phyloP scores from a whole-genome alignment of 768 basidiomycete species.

The Cyathus striatus region DNA sequence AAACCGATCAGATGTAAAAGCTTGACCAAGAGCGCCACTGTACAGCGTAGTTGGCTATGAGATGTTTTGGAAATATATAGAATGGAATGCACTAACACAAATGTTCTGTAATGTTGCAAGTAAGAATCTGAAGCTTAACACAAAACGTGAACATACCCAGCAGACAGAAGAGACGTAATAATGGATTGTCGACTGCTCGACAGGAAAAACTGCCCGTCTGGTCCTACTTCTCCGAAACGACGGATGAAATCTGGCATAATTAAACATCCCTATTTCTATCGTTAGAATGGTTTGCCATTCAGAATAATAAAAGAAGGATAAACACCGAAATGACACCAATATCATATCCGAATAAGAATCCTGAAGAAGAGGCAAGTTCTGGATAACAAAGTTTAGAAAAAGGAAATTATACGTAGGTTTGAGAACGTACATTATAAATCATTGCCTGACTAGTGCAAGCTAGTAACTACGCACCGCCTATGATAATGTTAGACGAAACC shows the following conservation, averaged over 20 bases:
- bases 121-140: too few species aligned
- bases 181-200: conserved; percentile 66
- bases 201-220: conserved; percentile 43
- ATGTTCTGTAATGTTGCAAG: conserved; percentile 36
- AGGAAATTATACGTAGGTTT: too few species aligned
- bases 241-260: conserved; percentile 76
- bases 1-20: conserved; percentile 69
- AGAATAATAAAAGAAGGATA: background rate
- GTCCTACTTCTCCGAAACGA: conserved; percentile 55
- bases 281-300: conserved; percentile 2
- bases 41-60: conserved; percentile 3
- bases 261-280: conserved; percentile 77
- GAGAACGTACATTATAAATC: too few species aligned
- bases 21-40: conserved; percentile 62
- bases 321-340: conserved; percentile 72
- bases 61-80: conserved; percentile 4
- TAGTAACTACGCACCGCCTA: conserved; percentile 23
- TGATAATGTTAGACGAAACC: background rate
- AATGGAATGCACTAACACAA: conserved; percentile 32
- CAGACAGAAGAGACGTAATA: conserved; percentile 74
- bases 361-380: conserved; percentile 20
- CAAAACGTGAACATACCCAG: conserved; percentile 58
- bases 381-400: too few species aligned
- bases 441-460: too few species aligned
- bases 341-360: conserved; percentile 71